phyloP scores from a whole-genome alignment of 2,329 filamentous ascomycete species.

The Akanthomyces muscarius region DNA sequence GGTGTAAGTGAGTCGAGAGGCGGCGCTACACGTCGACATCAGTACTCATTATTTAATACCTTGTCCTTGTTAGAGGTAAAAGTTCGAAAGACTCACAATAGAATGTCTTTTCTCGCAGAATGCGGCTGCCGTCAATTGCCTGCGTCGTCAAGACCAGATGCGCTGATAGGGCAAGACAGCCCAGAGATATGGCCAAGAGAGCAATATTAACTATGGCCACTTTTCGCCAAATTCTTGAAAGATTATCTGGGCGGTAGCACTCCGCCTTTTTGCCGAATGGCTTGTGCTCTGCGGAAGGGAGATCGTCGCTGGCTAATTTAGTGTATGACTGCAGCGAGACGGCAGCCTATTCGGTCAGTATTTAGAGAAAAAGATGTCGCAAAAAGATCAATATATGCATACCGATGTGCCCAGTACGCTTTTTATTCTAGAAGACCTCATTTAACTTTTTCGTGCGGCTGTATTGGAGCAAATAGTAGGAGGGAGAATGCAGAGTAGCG shows the following conservation, averaged over 20 bases:
- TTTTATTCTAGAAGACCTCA: not conserved
- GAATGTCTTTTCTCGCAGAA: conserved; percentile 2
- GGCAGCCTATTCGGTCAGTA: not conserved
- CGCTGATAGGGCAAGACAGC: not conserved
- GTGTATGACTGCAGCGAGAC: not conserved
- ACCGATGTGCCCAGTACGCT: not conserved
- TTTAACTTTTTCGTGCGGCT: not conserved
- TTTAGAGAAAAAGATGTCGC: not conserved
- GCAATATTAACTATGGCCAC: not conserved
- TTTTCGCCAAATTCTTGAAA: not conserved
- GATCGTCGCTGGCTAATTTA: not conserved
- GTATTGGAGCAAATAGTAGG: not conserved
- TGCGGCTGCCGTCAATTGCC: not conserved
- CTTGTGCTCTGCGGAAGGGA: not conserved
- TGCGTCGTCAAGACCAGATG: not conserved
- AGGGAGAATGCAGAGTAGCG: not conserved
- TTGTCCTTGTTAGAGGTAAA: not conserved
- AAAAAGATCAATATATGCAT: not conserved
- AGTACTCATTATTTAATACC: no score
- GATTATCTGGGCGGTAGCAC: not conserved
- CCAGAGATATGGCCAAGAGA: not conserved
- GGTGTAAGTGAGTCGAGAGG: not conserved
- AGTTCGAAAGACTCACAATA: not conserved
- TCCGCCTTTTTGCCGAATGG: not conserved
- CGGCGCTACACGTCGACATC: not conserved